Conservation (phyloP, 371 early-diverging fungal species). For the Coemansia sp. region DNA sequence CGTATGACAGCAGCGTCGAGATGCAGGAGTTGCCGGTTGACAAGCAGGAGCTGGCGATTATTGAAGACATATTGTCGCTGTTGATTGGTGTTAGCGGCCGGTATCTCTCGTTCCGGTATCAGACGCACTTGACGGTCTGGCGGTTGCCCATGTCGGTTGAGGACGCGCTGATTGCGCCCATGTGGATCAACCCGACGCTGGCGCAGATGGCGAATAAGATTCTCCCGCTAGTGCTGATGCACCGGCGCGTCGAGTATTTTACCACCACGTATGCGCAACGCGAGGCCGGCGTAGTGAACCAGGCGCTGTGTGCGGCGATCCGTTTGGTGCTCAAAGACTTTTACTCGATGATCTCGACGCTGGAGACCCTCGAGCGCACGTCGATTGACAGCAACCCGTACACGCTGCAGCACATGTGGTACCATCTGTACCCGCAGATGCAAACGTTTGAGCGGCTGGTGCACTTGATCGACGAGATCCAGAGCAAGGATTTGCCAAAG, state of each 20-base stretch:
- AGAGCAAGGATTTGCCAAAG: constrained; percentile 49
- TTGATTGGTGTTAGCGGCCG: constrained; percentile 86
- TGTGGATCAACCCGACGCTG: constrained; percentile 63
- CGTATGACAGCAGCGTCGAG: constrained; percentile 34
- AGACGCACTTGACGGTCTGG: constrained; percentile 48
- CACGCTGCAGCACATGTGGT: constrained; percentile 88
- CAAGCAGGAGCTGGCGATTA: constrained; percentile 77
- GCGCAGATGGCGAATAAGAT: constrained; percentile 71
- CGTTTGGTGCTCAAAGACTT: constrained; percentile 76
- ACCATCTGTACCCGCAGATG: constrained; percentile 80
- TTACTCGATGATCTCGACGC: constrained; percentile 78
- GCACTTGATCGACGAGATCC: constrained; percentile 59
- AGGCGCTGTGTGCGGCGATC: constrained; percentile 86
- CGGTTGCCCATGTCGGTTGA: constrained; percentile 23
- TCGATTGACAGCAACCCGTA: constrained; percentile 58
- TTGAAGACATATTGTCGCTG: constrained; percentile 87
- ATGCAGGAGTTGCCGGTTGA: constrained; percentile 16
- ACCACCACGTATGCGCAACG: constrained; percentile 69
- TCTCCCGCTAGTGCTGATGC: constrained; percentile 73
- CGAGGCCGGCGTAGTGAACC: constrained; percentile 83
- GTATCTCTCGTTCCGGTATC: constrained; percentile 55
- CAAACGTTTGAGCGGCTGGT: constrained; percentile 64
- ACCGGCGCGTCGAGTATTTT: constrained; percentile 70
- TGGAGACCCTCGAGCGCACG: constrained; percentile 81
- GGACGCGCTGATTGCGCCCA: constrained; percentile 45